Conservation (phyloP, 306 rosid genomes). For the Macrotyloma uniflorum region DNA sequence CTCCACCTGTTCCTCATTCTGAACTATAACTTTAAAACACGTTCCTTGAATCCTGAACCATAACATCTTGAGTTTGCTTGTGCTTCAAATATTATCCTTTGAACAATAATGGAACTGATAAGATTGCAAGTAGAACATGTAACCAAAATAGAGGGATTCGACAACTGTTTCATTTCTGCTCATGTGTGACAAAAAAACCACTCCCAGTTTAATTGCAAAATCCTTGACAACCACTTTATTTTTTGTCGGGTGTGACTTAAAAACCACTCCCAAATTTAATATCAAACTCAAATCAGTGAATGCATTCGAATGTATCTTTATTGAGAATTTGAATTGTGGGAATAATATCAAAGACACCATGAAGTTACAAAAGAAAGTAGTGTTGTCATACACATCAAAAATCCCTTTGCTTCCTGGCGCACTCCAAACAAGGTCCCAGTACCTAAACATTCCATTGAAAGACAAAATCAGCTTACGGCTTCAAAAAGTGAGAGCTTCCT, state of each 20-base stretch:
- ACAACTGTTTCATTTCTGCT: conserved; percentile 17
- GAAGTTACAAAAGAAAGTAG: conserved; percentile 24
- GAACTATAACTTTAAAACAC: conserved; percentile 67
- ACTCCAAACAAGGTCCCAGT: conserved; percentile 98
- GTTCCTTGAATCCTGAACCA: conserved; percentile 85
- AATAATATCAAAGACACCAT: conserved; percentile 6
- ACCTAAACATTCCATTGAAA: conserved; percentile 63
- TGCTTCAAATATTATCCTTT: conserved; percentile 31
- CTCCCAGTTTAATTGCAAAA: conserved; percentile 20
- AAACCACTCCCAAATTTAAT: conserved; percentile 13
- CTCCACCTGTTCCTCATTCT: conserved; percentile 88
- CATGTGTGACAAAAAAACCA: conserved; percentile 11
- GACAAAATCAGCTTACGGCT: conserved; percentile 38
- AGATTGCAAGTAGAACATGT: conserved; percentile 21
- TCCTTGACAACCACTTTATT: conserved; percentile 8
- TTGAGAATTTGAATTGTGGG: conserved; percentile 19
- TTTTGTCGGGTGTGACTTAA: conserved; percentile 15
- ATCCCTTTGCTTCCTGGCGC: conserved; percentile 83
- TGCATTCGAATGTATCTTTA: conserved; percentile 30
- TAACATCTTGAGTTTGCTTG: conserved; percentile 38
- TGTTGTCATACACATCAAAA: conserved; percentile 82
- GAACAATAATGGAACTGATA: conserved; percentile 4
- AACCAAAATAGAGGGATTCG: conserved; percentile 25
- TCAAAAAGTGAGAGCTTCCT: conserved; percentile 18
- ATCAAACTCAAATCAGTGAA: not conserved